Conservation (phyloP, 75 land plant species). For the Selaginella moellendorffii region DNA sequence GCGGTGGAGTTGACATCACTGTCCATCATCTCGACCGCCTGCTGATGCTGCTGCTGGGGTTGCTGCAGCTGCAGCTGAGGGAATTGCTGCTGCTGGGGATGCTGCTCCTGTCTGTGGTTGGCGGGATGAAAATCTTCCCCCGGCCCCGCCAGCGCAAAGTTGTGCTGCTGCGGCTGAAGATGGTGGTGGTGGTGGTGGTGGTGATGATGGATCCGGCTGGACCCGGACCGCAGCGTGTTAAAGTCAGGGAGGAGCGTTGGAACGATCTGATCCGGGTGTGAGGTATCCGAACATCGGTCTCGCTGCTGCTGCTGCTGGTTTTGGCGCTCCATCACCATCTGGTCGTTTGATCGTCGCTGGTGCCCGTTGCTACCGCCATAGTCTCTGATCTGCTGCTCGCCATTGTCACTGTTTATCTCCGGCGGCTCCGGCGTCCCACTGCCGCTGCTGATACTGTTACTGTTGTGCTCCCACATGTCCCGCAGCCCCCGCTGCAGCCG, state of each 20-base stretch:
- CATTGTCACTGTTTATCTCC: not conserved
- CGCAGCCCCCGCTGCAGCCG: not conserved
- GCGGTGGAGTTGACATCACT: slow-evolving; percentile 1
- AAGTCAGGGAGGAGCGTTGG: not conserved
- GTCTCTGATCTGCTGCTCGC: not conserved
- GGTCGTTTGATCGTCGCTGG: too few relatives aligned
- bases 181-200: too few relatives aligned
- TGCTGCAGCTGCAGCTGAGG: not conserved
- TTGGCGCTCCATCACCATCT: too few relatives aligned
- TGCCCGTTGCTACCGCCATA: not conserved
- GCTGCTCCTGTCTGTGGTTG: not conserved
- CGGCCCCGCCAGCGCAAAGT: not conserved
- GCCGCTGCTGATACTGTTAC: not conserved
- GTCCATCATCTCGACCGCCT: too few relatives aligned
- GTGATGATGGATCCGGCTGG: not conserved
- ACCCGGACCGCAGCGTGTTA: not conserved
- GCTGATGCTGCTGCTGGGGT: not conserved
- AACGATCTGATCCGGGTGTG: slow-evolving; percentile 4
- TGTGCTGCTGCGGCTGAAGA: not conserved
- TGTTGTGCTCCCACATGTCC: not conserved
- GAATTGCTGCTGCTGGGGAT: too few relatives aligned
- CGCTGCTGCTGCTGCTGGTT: not conserved
- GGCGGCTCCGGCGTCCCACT: not conserved
- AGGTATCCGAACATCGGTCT: not conserved
- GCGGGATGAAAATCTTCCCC: not conserved